Conservation (phyloP, 1,284 basidiomycete genomes). For the Bondarzewia mesenterica region DNA sequence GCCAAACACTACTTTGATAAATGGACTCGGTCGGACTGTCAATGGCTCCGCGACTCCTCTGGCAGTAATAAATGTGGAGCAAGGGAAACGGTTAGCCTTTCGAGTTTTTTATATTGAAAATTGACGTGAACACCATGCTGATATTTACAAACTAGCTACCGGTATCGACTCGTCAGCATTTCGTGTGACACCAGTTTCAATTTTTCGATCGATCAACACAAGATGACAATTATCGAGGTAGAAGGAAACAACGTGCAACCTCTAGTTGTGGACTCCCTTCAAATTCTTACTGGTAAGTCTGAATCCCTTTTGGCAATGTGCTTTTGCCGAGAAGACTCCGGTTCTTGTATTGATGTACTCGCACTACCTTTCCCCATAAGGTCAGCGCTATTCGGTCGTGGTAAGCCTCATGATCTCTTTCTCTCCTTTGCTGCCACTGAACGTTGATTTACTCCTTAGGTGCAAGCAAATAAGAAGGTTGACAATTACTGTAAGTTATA, state of each 20-base stretch:
- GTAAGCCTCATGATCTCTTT: slow-evolving; percentile 16
- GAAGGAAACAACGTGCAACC: slow-evolving; percentile 37
- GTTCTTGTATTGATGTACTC: not conserved
- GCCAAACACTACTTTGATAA: slow-evolving; percentile 34
- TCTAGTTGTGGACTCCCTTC: slow-evolving; percentile 30
- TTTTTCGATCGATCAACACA: slow-evolving; percentile 34
- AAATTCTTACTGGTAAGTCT: slow-evolving; percentile 23
- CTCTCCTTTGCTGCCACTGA: not conserved
- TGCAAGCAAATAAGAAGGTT: slow-evolving; percentile 23
- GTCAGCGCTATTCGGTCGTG: slow-evolving; percentile 32
- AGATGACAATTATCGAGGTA: slow-evolving; percentile 38
- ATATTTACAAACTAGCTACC: slow-evolving; percentile 21
- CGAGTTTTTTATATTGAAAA: not conserved
- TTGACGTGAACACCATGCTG: not conserved
- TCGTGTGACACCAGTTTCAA: slow-evolving; percentile 28
- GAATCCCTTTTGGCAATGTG: not conserved
- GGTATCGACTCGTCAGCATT: slow-evolving; percentile 26
- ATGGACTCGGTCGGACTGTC: slow-evolving; percentile 35
- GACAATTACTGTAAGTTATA: slow-evolving; percentile 32
- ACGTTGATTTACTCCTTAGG: slow-evolving; percentile 7
- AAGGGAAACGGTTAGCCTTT: slow-evolving; percentile 21
- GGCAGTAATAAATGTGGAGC: slow-evolving; percentile 25
- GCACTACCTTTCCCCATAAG: slow-evolving; percentile 11
- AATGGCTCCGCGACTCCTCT: slow-evolving; percentile 24
- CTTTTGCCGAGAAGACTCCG: no score